phyloP scores from a whole-genome alignment of 2,329 filamentous ascomycete species.

The Fusarium cicatricum region DNA sequence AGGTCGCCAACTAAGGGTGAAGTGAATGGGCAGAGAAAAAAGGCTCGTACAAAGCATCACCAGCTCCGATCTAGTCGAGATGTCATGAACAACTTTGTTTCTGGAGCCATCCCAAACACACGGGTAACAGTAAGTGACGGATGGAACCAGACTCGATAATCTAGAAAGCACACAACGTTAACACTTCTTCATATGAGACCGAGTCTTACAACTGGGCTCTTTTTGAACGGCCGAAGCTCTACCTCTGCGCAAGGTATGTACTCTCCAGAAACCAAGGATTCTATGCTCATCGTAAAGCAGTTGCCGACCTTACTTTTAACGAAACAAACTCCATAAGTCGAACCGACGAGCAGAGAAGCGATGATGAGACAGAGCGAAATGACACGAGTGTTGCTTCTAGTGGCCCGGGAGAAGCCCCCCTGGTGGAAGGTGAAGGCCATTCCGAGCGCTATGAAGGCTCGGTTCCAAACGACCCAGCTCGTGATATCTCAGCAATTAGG shows the following conservation, averaged over 20 bases:
- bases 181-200: conserved; percentile 44
- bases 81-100: conserved; percentile 64
- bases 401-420: neutral
- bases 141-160: neutral
- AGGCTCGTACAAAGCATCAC: conserved; percentile 36
- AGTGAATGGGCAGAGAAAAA: conserved; percentile 6
- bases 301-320: conserved; percentile 62
- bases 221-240: conserved; percentile 45
- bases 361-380: neutral
- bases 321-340: conserved; percentile 55
- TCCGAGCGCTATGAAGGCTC: neutral
- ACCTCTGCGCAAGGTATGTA: conserved; percentile 29
- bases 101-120: conserved; percentile 57
- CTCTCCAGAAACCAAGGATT: neutral
- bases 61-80: conserved; percentile 51
- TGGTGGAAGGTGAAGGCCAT: neutral
- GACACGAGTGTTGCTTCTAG: neutral
- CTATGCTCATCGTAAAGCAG: conserved; percentile 36
- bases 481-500: neutral
- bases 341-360: conserved; percentile 11
- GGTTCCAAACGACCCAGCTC: neutral
- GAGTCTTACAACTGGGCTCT: conserved; percentile 45
- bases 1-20: conserved; percentile 11
- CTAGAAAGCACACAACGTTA: neutral
- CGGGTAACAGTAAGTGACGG: conserved; percentile 43